A percentile compares a stretch with the other conserved stretches of the same genome.
phyloP scores from a whole-genome alignment of 805 yeast species.

The Tetrapisispora taiwanensis region DNA sequence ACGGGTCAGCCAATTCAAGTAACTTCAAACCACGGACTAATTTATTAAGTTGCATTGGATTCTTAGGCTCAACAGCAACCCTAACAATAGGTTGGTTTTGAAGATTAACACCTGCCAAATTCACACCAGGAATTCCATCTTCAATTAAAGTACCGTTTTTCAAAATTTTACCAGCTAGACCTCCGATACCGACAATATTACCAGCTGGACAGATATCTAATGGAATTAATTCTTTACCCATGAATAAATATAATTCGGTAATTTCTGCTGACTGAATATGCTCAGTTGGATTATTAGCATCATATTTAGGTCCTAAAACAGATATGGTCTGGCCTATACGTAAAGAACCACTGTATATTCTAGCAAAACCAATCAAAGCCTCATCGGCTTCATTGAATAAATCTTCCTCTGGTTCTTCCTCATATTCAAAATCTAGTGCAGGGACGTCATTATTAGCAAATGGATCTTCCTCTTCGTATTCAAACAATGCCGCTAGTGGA shows the following conservation, averaged over 20 bases:
- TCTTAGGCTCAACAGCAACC: conserved; percentile 91
- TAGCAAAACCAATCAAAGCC: conserved; percentile 74
- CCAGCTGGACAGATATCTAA: conserved; percentile 85
- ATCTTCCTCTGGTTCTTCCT: conserved; percentile 39
- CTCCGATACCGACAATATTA: conserved; percentile 87
- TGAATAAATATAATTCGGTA: conserved; percentile 63
- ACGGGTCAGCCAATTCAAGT: conserved; percentile 85
- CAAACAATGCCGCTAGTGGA: conserved; percentile 31
- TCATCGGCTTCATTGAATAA: conserved; percentile 44
- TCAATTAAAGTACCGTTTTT: conserved; percentile 79
- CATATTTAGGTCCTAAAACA: conserved; percentile 80
- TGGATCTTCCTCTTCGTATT: conserved; percentile 46
- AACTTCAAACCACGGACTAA: conserved; percentile 70
- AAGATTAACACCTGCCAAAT: conserved; percentile 63
- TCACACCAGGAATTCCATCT: conserved; percentile 50
- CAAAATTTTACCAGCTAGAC: conserved; percentile 69
- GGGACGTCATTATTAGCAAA: conserved; percentile 20
- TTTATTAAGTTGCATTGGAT: conserved; percentile 68
- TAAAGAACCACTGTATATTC: conserved; percentile 81
- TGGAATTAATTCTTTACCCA: conserved; percentile 85
- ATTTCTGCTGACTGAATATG: conserved; percentile 49
- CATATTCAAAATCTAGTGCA: conserved; percentile 9
- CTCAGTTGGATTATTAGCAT: conserved; percentile 51
- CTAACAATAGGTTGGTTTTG: conserved; percentile 85
- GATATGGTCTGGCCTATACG: conserved; percentile 63